Base-by-base conservation (phyloP, 1,284 basidiomycete species). In the Heliocybe sulcata region DNA sequence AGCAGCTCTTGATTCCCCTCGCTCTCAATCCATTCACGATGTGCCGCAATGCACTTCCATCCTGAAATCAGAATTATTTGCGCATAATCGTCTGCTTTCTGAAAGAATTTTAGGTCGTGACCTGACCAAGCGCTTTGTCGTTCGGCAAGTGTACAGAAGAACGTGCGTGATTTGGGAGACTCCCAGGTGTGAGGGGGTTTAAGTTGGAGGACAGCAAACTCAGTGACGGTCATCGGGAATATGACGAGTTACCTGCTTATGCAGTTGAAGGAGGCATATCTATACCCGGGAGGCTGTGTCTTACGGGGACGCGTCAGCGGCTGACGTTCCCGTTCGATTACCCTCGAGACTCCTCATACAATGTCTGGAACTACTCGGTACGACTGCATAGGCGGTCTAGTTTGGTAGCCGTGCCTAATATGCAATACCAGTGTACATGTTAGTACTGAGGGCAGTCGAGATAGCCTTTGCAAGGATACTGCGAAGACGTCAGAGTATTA, bases 391-490 rank as follows among this genome's bases (percentile, higher is more conserved):
- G n/a, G n/a, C n/a, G n/a, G n/a, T n/a, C n/a, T n/a, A n/a, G n/a
- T n/a, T n/a, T n/a, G n/a, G n/a, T n/a, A n/a, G n/a, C n/a, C n/a
- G n/a, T n/a, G n/a, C n/a, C 19, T 20, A 42, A 16, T 42, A 42
- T 6, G 38, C 38, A 42, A 42, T 42, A n/a, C 38, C 38, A 16
- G 38, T 42, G 38, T 42, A 42, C 38, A n/a, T 42, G 16, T 16
- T n/a, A 16, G 38, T 42, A 45, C 71, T 72, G 19, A 79, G 65
- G 19, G 61, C 60, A 4, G 74, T 77, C 16, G 75, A 69, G 51
- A 78, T 69, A 12, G 71, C 71, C 63, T 77, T 74, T 29, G 76
- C 75, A 50, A 77, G 68, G 55, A 74, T 67, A 57, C 77, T 79
- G 16, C 38, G n/a, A 56, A 35, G 22, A 26, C 38, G 19, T 49